These are phyloP conservation scores for Neurospora hispaniola DNA, from an alignment of 495 filamentous ascomycete genomes.

Conservation along the genomic window DNA sequence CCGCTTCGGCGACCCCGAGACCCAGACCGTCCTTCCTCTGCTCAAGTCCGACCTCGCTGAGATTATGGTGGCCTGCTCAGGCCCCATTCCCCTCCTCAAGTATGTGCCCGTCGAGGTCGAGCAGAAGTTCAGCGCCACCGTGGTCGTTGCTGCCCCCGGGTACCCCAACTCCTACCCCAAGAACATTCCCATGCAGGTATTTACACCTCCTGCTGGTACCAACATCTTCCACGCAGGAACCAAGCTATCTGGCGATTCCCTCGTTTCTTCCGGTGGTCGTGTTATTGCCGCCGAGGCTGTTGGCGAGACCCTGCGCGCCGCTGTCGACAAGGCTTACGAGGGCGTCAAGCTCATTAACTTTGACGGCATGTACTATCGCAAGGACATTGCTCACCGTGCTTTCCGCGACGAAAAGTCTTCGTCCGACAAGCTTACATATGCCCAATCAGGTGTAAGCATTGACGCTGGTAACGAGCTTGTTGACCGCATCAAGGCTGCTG, in stretches of 20 bases:
- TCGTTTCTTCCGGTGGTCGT: conserved; percentile 73
- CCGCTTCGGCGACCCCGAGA: conserved; percentile 92
- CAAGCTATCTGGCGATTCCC: conserved; percentile 41
- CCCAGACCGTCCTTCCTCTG: conserved; percentile 80
- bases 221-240: conserved; percentile 94
- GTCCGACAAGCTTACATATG: conserved; percentile 68
- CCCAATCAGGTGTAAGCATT: conserved; percentile 85
- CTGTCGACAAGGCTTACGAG: conserved; percentile 73
- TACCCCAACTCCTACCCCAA: conserved; percentile 87
- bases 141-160: conserved; percentile 88
- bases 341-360: conserved; percentile 74
- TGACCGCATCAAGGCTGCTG: conserved; percentile 73
- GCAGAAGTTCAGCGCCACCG: conserved; percentile 66
- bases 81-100: conserved; percentile 60
- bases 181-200: conserved; percentile 60
- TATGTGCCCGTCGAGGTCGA: conserved; percentile 57
- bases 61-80: conserved; percentile 78
- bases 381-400: conserved; percentile 77
- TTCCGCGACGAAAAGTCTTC: conserved; percentile 31
- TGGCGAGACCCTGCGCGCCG: conserved; percentile 63
- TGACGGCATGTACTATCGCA: conserved; percentile 83
- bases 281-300: conserved; percentile 83
- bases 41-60: conserved; percentile 83
- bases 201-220: conserved; percentile 33
- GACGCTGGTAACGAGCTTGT: conserved; percentile 87